Evolutionary conservation across 1,284 basidiomycete genomes (phyloP).

Genomic region (Naganishia liquefaciens): DNA sequence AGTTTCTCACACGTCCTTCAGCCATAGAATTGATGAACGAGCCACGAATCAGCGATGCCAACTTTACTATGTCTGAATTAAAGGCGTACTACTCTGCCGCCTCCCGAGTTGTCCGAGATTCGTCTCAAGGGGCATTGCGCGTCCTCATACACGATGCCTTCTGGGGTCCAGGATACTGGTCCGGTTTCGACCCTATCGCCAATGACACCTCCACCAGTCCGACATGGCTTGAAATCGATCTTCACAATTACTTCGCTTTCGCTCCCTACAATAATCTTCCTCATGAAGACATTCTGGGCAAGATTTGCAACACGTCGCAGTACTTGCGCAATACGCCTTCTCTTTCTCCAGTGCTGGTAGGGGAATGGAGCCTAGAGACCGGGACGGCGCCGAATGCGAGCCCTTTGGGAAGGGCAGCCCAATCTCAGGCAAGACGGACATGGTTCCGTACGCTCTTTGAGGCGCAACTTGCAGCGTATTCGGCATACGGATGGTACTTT

Average conservation of each 20-base stretch:
- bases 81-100: slow-evolving; percentile 38
- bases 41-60: slow-evolving; percentile 41
- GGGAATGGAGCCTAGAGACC: slow-evolving; percentile 49
- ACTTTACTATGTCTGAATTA: slow-evolving; percentile 41
- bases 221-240: slow-evolving; percentile 40
- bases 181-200: slow-evolving; percentile 37
- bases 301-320: slow-evolving; percentile 45
- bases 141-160: slow-evolving; percentile 48
- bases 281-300: slow-evolving; percentile 41
- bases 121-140: slow-evolving; percentile 10
- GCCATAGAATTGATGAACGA: slow-evolving; percentile 58
- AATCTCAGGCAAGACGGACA: slow-evolving; percentile 41
- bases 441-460: slow-evolving; percentile 48
- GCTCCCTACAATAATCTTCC: slow-evolving; percentile 42
- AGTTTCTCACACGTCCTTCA: neutral
- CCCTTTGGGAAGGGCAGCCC: neutral
- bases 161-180: slow-evolving; percentile 46
- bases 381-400: slow-evolving; percentile 35
- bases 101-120: slow-evolving; percentile 37
- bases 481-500: slow-evolving; percentile 40
- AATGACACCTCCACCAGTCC: slow-evolving; percentile 33
- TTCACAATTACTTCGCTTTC: slow-evolving; percentile 50
- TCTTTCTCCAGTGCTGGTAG: slow-evolving; percentile 41
- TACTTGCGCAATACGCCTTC: slow-evolving; percentile 20
- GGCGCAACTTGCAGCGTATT: slow-evolving; percentile 45